phyloP scores from a whole-genome alignment of 768 basidiomycete species.

The Russula earlei region DNA sequence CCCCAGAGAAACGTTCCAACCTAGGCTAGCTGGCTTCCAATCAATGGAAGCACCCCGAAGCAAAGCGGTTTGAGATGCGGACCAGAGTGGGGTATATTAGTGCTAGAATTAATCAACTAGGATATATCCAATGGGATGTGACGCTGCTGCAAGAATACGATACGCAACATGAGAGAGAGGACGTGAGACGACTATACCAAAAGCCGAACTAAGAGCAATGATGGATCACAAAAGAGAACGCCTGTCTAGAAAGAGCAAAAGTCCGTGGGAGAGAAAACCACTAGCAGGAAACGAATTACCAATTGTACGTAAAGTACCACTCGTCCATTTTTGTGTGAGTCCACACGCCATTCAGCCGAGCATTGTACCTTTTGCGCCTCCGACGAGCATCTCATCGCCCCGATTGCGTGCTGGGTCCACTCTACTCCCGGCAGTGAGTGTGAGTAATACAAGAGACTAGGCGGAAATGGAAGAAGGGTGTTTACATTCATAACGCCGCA shows the following conservation, averaged over 20 bases:
- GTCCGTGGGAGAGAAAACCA: constrained; percentile 11
- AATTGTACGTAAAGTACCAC: constrained; percentile 11
- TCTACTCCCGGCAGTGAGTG: constrained; percentile 13
- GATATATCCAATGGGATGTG: constrained; percentile 17
- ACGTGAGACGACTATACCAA: constrained; percentile 9
- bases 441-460: constrained; percentile 14
- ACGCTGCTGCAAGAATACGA: constrained; percentile 15
- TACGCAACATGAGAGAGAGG: constrained; percentile 1
- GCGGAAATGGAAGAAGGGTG: constrained; percentile 15
- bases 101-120: constrained; percentile 19
- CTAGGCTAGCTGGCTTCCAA: constrained; percentile 4
- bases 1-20: constrained; percentile 4
- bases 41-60: constrained; percentile 8
- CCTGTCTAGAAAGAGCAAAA: constrained; percentile 15
- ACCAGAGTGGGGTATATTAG: constrained; percentile 20
- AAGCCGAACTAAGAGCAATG: constrained; percentile 10
- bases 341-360: constrained; percentile 6
- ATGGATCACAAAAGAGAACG: constrained; percentile 8
- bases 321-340: constrained; percentile 13
- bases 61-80: constrained; percentile 2
- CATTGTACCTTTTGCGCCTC: constrained; percentile 11
- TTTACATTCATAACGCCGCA: constrained; percentile 11
- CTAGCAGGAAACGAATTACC: constrained; percentile 7
- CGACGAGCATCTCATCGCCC: constrained; percentile 15
- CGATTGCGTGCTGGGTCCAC: constrained; percentile 14